These are phyloP conservation scores for Acanthamoeba castellanii DNA, from an alignment of 208 protist species.

Conservation along the genomic window DNA sequence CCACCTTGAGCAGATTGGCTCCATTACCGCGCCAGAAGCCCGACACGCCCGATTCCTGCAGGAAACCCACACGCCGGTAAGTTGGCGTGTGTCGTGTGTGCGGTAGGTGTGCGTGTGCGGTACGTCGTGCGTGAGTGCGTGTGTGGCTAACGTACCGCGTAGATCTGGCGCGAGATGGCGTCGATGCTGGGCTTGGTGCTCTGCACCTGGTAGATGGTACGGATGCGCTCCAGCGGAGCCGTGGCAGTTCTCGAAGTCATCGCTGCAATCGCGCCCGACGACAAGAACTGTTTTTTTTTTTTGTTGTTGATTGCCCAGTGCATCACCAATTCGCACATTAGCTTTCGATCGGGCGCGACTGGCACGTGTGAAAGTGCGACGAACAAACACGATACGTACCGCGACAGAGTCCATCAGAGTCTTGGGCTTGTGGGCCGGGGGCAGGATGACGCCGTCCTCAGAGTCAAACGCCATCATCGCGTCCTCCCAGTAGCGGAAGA, in stretches of 20 bases:
- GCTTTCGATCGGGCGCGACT: too few relatives aligned
- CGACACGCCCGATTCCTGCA: constrained; percentile 73
- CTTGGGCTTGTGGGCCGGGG: constrained; percentile 24
- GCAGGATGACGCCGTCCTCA: constrained; percentile 70
- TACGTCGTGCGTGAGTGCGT: too few relatives aligned
- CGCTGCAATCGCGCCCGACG: constrained; percentile 68
- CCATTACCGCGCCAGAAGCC: constrained; percentile 82
- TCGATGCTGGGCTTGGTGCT: constrained; percentile 37
- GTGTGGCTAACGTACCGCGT: not conserved
- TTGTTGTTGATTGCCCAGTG: not conserved
- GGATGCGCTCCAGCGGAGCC: constrained; percentile 79
- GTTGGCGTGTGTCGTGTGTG: not conserved
- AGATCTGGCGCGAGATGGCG: constrained; percentile 31
- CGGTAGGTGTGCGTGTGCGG: not conserved
- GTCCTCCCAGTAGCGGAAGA: constrained; percentile 79
- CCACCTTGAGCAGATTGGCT: constrained; percentile 80
- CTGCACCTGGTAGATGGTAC: constrained; percentile 78
- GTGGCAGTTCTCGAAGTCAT: constrained; percentile 72
- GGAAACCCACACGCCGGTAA: not conserved
- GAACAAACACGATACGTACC: not conserved
- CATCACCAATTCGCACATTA: not conserved
- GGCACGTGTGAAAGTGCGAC: not conserved
- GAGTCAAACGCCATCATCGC: constrained; percentile 64
- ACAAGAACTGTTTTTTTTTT: constrained; percentile 63
- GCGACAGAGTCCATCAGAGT: constrained; percentile 20